Evolutionary conservation across 1,139 yeast species (phyloP), one percentile per base, ranked within the genome.

Genomic region (Scheffersomyces titani): DNA sequence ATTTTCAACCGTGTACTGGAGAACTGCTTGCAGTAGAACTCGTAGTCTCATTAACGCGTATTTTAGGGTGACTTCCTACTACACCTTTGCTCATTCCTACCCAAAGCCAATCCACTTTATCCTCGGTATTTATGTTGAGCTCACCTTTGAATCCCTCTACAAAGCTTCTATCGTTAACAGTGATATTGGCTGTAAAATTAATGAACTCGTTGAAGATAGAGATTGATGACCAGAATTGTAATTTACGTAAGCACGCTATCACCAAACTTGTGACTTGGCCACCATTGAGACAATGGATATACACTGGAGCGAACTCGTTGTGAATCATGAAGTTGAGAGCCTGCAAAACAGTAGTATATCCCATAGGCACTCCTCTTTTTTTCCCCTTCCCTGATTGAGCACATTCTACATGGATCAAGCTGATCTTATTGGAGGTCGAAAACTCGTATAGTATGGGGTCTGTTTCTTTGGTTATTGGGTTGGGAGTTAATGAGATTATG

Each of bases 201-300:
- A 90, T 81, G 66, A 90, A 93, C 71, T 94, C 99, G 62, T 89
- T 92, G 64, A 90, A 86, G 18, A 94, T 92, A 0, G 97, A 88
- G 6, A 92, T 92, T 19, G 91, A 84, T 9, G 96, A 88, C 99
- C 99, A 94, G 65, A 89, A 87, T 49, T 92, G 90, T 45, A 90
- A 75, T 65, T 90, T 90, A 44, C 99, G 76, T 50, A 92, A 76
- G 69, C 98, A 92, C 6, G 98, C 98, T 46, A 93, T 83, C 2
- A 92, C 85, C 53, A 94, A 77, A 44, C 96, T 86, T 0, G 97
- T 90, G 1, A 91, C 90, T 63, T 92, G 94, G 6, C 96, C 92
- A 0, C 98, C 98, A 68, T 91, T 93, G 30, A 88, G 75, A 70
- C 98, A 93, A 70, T 93, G 97, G 3, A 94, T 72, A 68, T 90